phyloP scores from a whole-genome alignment of 73 alveolate species.

The Uronychia setigera region DNA sequence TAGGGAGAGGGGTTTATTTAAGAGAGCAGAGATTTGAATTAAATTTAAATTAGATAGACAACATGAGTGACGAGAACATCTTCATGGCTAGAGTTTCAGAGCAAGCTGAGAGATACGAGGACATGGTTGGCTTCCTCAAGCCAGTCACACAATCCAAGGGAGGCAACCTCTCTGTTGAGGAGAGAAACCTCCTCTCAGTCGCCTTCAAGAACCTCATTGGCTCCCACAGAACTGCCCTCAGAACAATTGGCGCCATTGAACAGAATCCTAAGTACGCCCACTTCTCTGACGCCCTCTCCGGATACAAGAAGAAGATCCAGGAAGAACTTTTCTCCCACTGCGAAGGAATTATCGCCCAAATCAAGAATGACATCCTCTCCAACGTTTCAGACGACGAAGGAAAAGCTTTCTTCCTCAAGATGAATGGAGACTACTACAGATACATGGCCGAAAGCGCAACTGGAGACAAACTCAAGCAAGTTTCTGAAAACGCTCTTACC shows the following conservation, averaged over 20 bases:
- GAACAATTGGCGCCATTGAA: slow-evolving; percentile 80
- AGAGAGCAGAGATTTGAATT: too few species aligned
- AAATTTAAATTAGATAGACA: too few species aligned
- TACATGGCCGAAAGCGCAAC: slow-evolving; percentile 64
- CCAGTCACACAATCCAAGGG: slow-evolving; percentile 63
- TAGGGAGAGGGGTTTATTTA: too few species aligned
- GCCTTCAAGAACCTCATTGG: slow-evolving; percentile 88
- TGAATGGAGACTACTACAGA: slow-evolving; percentile 73
- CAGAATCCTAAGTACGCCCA: slow-evolving; percentile 67
- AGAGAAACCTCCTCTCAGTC: slow-evolving; percentile 87
- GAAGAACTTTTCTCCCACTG: slow-evolving; percentile 47
- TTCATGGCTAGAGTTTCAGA: slow-evolving; percentile 90
- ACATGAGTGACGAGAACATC: slow-evolving; percentile 55
- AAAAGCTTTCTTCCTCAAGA: slow-evolving; percentile 66
- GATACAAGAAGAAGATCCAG: slow-evolving; percentile 47
- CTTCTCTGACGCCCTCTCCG: slow-evolving; percentile 20
- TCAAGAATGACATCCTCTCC: slow-evolving; percentile 33
- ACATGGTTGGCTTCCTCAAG: slow-evolving; percentile 87
- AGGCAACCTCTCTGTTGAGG: slow-evolving; percentile 78
- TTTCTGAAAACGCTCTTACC: slow-evolving; percentile 42
- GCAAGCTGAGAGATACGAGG: slow-evolving; percentile 89
- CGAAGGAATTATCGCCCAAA: slow-evolving; percentile 22
- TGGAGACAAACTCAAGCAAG: slow-evolving; percentile 50
- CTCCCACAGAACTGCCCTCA: slow-evolving; percentile 81
- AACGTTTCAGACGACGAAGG: slow-evolving; percentile 54